These are phyloP conservation scores for Aureobasidium sp. DNA, from an alignment of 2,329 filamentous ascomycete genomes.

Conservation along the genomic window DNA sequence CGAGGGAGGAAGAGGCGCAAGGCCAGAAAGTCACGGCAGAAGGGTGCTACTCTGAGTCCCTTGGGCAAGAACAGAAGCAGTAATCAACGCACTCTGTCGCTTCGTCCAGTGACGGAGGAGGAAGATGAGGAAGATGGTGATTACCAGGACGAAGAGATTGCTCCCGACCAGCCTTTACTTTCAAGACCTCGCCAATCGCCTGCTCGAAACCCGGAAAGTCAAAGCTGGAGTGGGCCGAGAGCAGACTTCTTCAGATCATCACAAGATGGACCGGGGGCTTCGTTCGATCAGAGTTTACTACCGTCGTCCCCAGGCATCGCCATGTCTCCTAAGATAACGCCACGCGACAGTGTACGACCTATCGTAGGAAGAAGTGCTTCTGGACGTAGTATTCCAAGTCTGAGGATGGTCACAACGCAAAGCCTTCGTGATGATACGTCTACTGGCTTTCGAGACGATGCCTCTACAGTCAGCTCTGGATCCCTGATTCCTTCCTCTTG, in stretches of 20 bases:
- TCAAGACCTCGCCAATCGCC: background rate
- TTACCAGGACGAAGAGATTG: background rate
- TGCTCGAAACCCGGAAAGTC: background rate
- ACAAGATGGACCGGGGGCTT: background rate
- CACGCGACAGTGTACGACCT: background rate
- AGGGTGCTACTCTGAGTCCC: background rate
- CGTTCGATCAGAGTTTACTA: background rate
- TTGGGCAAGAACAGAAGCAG: background rate
- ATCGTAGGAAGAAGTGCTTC: background rate
- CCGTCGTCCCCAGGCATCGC: background rate
- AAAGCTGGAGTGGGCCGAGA: background rate
- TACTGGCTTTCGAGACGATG: background rate
- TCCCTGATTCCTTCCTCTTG: background rate
- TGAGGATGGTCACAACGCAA: background rate
- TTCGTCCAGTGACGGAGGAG: background rate
- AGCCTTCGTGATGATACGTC: constrained; percentile 4
- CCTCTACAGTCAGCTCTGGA: background rate
- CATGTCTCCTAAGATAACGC: background rate
- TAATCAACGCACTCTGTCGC: background rate
- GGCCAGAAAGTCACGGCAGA: background rate
- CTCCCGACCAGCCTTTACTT: constrained; percentile 1
- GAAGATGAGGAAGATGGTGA: background rate
- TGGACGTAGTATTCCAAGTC: background rate
- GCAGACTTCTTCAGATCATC: background rate
- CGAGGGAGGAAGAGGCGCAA: constrained; percentile 11